phyloP scores from a whole-genome alignment of 129 eudicot genomes.

The Lactuca saligna region DNA sequence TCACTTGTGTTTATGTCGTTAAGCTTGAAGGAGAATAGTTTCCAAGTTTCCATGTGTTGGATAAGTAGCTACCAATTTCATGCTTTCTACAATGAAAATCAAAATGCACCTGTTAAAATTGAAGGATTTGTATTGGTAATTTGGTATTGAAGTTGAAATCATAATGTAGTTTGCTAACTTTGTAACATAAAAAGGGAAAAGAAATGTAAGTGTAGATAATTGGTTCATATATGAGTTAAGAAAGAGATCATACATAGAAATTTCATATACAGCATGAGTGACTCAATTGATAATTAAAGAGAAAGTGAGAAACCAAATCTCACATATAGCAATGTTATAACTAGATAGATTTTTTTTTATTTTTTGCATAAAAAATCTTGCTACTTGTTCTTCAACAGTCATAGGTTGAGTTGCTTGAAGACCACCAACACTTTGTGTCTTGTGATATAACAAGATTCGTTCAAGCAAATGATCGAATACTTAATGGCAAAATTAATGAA shows the following conservation, averaged over 20 bases:
- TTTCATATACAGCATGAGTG: background rate
- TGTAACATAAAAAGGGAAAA: background rate
- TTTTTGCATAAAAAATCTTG: no score
- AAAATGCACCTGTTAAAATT: background rate
- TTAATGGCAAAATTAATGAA: no score
- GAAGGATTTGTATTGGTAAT: background rate
- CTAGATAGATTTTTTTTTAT: no score
- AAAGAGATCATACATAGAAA: background rate
- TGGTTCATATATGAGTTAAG: background rate
- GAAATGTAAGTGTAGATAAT: background rate
- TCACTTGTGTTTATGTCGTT: constrained; percentile 60
- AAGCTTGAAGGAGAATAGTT: constrained; percentile 25
- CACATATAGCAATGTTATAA: no score
- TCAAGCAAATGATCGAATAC: no score
- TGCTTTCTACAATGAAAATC: constrained; percentile 41
- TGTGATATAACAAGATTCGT: no score
- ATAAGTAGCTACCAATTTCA: constrained; percentile 33
- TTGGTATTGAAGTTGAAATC: background rate
- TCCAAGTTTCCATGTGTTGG: constrained; percentile 53
- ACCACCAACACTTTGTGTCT: no score
- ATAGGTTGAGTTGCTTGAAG: no score
- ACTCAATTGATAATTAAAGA: background rate
- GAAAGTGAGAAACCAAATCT: background rate
- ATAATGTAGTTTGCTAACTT: background rate
- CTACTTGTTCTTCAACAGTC: no score